Percentiles rank a stretch among this genome's conserved stretches.
Evolutionary conservation across 2,329 filamentous ascomycete genomes (phyloP).

Genomic region (Scopulariopsis brevicaulis): DNA sequence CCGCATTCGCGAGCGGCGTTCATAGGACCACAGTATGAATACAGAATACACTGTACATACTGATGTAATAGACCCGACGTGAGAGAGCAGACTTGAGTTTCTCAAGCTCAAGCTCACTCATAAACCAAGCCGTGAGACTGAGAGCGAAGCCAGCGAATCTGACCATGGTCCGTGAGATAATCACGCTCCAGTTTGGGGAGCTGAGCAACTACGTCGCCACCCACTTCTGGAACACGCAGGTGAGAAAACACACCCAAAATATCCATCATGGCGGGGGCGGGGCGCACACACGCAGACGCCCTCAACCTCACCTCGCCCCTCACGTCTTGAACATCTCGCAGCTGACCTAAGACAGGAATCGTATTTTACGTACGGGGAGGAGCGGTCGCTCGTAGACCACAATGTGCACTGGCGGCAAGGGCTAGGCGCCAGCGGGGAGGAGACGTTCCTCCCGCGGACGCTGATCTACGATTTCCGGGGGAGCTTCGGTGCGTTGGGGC

Average conservation of each 20-base stretch:
- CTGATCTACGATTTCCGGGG: slow-evolving; percentile 94
- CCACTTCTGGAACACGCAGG: slow-evolving; percentile 96
- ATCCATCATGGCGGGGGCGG: neutral
- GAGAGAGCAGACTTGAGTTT: neutral
- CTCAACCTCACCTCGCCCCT: too few species aligned
- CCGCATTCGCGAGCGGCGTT: too few species aligned
- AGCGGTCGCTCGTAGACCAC: slow-evolving; percentile 25
- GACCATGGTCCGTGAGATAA: slow-evolving; percentile 73
- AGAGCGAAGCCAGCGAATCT: neutral
- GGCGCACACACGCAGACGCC: neutral
- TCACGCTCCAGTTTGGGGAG: slow-evolving; percentile 88
- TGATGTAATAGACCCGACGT: neutral
- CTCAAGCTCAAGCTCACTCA: neutral
- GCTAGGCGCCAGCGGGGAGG: slow-evolving; percentile 67
- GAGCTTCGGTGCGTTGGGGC: slow-evolving; percentile 77
- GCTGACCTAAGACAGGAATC: slow-evolving; percentile 54
- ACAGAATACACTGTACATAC: neutral
- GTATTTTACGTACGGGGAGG: slow-evolving; percentile 78
- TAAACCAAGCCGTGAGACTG: neutral
- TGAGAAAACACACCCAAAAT: slow-evolving; percentile 19
- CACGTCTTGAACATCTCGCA: neutral
- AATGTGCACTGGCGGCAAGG: slow-evolving; percentile 80
- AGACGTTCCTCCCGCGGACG: slow-evolving; percentile 86
- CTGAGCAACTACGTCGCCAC: slow-evolving; percentile 87
- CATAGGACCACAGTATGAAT: neutral